Percentiles rank a stretch among this genome's conserved stretches.
These are phyloP conservation scores for Triticum aestivum DNA, from an alignment of 176 grass and related monocot genomes.

Conservation along the genomic window IWGSC_CS_RefSeq_v2.1 NC_057802.1:184300974-184301473, in stretches of 20 bases:
- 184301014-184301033: slow-evolving; percentile 79
- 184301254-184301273: slow-evolving; percentile 71
- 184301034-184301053: slow-evolving; percentile 69
- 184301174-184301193: slow-evolving; percentile 73
- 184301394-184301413: slow-evolving; percentile 46
- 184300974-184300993: slow-evolving; percentile 68
- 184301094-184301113: slow-evolving; percentile 84
- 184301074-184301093: slow-evolving; percentile 95
- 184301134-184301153: slow-evolving; percentile 87
- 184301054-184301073: slow-evolving; percentile 89
- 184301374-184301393: slow-evolving; percentile 46
- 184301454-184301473: slow-evolving; percentile 60
- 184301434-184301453: slow-evolving; percentile 86
- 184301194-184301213: slow-evolving; percentile 57
- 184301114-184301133: slow-evolving; percentile 78
- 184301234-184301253: slow-evolving; percentile 59
- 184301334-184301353: slow-evolving; percentile 74
- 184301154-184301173: slow-evolving; percentile 94
- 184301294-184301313: slow-evolving; percentile 42
- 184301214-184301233: slow-evolving; percentile 53
- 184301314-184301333: slow-evolving; percentile 75
- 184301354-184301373: slow-evolving; percentile 71
- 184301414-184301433: slow-evolving; percentile 79
- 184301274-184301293: slow-evolving; percentile 66
- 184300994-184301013: slow-evolving; percentile 69